Evolutionary conservation across 768 basidiomycete species (phyloP).

Genomic region (Boletus pseudo-olivaceus): DNA sequence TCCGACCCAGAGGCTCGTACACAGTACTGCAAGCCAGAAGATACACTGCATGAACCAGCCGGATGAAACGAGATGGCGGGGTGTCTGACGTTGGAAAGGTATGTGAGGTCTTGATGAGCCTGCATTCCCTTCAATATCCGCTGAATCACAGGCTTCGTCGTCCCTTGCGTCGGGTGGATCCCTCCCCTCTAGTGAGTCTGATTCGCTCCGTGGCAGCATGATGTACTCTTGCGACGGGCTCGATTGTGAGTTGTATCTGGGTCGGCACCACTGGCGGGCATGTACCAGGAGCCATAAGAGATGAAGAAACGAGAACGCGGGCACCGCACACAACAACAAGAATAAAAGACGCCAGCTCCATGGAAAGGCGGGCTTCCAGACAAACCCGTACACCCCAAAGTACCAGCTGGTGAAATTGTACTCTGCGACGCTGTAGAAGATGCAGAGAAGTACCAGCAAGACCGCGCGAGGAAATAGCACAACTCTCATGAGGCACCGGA

Average conservation of each 20-base stretch:
- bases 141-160: neutral
- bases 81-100: neutral
- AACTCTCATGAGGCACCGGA: too few species aligned
- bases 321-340: slow-evolving; percentile 12
- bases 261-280: neutral
- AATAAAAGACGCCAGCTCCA: slow-evolving; percentile 17
- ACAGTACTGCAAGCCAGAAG: slow-evolving; percentile 7
- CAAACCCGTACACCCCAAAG: neutral
- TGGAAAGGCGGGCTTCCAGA: slow-evolving; percentile 21
- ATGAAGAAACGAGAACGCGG: slow-evolving; percentile 10
- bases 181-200: slow-evolving; percentile 1
- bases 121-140: neutral
- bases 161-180: neutral
- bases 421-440: slow-evolving; percentile 12
- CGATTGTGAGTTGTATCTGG: neutral
- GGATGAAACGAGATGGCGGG: neutral
- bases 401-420: slow-evolving; percentile 6
- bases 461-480: neutral
- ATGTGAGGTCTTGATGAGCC: neutral
- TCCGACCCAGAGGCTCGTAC: neutral
- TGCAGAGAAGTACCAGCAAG: neutral
- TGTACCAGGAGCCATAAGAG: neutral
- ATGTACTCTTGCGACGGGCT: slow-evolving; percentile 3
- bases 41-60: neutral
- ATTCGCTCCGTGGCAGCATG: slow-evolving; percentile 9